phyloP scores from a whole-genome alignment of 2,329 filamentous ascomycete genomes.

The Colletotrichum navitas region DNA sequence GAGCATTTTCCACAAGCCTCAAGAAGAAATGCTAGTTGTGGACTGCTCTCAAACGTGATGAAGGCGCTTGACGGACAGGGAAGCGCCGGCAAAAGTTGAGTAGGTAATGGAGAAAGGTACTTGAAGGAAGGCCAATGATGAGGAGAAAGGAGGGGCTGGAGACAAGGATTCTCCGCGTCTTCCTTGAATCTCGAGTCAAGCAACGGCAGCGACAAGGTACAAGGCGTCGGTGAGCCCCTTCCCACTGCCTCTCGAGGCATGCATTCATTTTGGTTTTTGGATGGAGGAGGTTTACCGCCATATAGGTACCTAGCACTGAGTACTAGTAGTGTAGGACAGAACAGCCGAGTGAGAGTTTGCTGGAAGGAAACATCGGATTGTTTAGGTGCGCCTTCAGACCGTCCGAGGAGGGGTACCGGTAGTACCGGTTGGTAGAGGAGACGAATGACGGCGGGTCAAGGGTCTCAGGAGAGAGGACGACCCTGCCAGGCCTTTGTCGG shows the following conservation, averaged over 20 bases:
- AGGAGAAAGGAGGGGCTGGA: not conserved
- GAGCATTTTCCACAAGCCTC: constrained; percentile 1
- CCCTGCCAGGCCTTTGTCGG: not conserved
- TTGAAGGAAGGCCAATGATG: not conserved
- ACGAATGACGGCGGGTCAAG: not conserved
- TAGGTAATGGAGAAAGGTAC: constrained; percentile 2
- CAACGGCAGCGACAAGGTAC: constrained; percentile 25
- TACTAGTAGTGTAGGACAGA: not conserved
- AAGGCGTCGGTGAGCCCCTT: not conserved
- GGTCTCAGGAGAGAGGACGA: not conserved
- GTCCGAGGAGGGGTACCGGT: not conserved
- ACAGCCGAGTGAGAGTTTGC: not conserved
- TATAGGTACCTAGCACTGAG: not conserved
- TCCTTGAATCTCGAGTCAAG: constrained; percentile 15
- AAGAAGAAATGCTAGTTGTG: not conserved
- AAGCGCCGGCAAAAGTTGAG: constrained; percentile 12
- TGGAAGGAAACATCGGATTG: constrained; percentile 3
- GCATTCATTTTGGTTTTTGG: constrained; percentile 8
- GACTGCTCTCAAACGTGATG: constrained; percentile 4
- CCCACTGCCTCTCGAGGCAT: not conserved
- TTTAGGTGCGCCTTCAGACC: not conserved
- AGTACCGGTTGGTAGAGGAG: not conserved
- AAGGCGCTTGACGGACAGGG: constrained; percentile 23
- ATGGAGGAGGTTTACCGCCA: constrained; percentile 8
- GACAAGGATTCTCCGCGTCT: constrained; percentile 36